A percentile compares a stretch with the other conserved stretches of the same genome.
Evolutionary conservation across 1,284 basidiomycete species (phyloP).

Genomic region (Austropuccinia psidii): DNA sequence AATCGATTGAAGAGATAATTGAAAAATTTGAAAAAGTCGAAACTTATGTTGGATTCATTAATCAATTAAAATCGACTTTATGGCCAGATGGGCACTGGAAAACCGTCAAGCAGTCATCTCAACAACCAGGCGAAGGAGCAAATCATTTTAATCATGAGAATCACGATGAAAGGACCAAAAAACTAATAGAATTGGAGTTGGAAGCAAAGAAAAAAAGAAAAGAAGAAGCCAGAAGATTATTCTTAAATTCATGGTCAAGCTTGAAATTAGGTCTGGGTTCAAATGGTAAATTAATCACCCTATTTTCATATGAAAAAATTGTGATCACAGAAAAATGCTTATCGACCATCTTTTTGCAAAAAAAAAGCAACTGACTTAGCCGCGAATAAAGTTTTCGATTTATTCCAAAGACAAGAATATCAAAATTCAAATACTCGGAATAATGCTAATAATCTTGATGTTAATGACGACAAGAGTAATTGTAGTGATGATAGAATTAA

Average conservation of each 20-base stretch:
- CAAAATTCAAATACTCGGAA: not conserved
- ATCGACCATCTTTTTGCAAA: not conserved
- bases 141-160: not conserved
- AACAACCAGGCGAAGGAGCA: not conserved
- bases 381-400: conserved; percentile 21
- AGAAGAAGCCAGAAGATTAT: conserved; percentile 5
- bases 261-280: conserved; percentile 29
- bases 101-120: no score
- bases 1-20: not conserved
- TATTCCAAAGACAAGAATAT: conserved; percentile 13
- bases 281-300: conserved; percentile 1
- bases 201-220: not conserved
- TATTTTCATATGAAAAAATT: not conserved
- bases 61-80: not conserved
- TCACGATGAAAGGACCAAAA: not conserved
- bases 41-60: conserved; percentile 4
- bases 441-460: not conserved
- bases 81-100: no score
- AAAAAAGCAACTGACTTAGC: conserved; percentile 20
- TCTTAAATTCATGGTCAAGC: conserved; percentile 7
- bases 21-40: conserved; percentile 11
- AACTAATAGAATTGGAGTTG: not conserved
- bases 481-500: not conserved
- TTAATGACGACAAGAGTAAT: not conserved
- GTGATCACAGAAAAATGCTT: not conserved